These are phyloP conservation scores for Coprinopsis sp. DNA, from an alignment of 768 basidiomycete genomes.

Conservation along the genomic window DNA sequence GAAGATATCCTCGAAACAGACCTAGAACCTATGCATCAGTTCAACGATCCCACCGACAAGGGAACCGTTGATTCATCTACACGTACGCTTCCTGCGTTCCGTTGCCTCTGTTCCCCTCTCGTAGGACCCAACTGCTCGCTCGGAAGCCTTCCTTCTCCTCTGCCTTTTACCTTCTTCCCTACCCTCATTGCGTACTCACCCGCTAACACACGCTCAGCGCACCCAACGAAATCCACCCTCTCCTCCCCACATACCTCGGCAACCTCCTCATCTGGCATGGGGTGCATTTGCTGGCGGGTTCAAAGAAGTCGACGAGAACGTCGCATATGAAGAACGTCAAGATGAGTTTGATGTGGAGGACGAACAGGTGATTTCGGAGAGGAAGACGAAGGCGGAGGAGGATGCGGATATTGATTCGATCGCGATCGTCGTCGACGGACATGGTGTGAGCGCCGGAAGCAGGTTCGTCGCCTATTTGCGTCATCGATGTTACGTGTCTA, in stretches of 20 bases:
- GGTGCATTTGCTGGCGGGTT: conserved; percentile 98
- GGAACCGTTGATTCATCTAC: conserved; percentile 80
- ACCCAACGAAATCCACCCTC: conserved; percentile 72
- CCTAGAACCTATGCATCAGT: conserved; percentile 71
- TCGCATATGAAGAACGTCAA: conserved; percentile 94
- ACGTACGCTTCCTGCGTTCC: too few species aligned
- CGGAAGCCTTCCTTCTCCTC: too few species aligned
- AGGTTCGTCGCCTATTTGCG: too few species aligned
- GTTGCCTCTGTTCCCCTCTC: too few species aligned
- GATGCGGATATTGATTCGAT: conserved; percentile 64
- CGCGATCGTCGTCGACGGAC: conserved; percentile 10
- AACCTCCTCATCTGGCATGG: conserved; percentile 92
- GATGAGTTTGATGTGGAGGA: conserved; percentile 99
- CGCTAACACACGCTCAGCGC: conserved; percentile 37
- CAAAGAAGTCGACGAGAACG: conserved; percentile 96
- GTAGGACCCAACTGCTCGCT: too few species aligned
- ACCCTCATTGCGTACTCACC: neutral
- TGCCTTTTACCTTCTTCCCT: conserved; percentile 14
- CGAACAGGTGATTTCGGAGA: conserved; percentile 64
- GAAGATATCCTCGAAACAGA: conserved; percentile 47
- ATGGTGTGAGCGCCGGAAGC: too few species aligned
- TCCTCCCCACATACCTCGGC: conserved; percentile 76
- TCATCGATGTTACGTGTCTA: too few species aligned
- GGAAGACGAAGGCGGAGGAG: conserved; percentile 80
- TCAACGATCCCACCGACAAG: conserved; percentile 88